Conservation (phyloP, 371 early-diverging fungal genomes). For the Cokeromyces recurvatus region DNA sequence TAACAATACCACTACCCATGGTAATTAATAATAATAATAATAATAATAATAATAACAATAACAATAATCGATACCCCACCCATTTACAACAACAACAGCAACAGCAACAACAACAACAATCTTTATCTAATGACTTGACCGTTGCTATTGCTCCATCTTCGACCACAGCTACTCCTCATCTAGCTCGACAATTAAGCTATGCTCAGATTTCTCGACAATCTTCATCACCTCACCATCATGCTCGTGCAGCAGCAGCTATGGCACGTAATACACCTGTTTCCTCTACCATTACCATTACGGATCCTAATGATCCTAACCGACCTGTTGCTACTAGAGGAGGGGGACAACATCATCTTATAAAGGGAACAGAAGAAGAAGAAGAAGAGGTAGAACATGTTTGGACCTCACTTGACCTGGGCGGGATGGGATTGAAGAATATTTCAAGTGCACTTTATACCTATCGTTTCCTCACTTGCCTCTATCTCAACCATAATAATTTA, state of each 20-base stretch:
- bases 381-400: too few species aligned
- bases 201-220: conserved; percentile 74
- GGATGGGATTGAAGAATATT: conserved; percentile 86
- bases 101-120: conserved; percentile 5
- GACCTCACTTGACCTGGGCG: conserved; percentile 88
- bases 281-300: conserved; percentile 58
- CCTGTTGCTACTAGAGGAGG: conserved; percentile 8
- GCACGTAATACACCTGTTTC: conserved; percentile 41
- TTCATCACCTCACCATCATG: conserved; percentile 84
- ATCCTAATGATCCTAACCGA: conserved; percentile 60
- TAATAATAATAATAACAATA: neutral
- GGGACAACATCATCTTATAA: neutral
- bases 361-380: conserved; percentile 8
- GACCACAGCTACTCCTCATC: conserved; percentile 30
- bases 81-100: conserved; percentile 1
- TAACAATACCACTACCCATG: too few species aligned
- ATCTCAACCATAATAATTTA: conserved; percentile 92
- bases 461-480: conserved; percentile 83
- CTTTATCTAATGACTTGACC: neutral
- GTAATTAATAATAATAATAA: neutral
- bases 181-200: conserved; percentile 70
- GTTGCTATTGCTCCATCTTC: neutral
- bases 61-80: neutral
- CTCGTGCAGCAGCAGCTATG: conserved; percentile 75
- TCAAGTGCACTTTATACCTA: conserved; percentile 72